These are phyloP conservation scores for Solanum chaucha DNA, from an alignment of 257 asterid genomes.

Conservation along the genomic window DNA sequence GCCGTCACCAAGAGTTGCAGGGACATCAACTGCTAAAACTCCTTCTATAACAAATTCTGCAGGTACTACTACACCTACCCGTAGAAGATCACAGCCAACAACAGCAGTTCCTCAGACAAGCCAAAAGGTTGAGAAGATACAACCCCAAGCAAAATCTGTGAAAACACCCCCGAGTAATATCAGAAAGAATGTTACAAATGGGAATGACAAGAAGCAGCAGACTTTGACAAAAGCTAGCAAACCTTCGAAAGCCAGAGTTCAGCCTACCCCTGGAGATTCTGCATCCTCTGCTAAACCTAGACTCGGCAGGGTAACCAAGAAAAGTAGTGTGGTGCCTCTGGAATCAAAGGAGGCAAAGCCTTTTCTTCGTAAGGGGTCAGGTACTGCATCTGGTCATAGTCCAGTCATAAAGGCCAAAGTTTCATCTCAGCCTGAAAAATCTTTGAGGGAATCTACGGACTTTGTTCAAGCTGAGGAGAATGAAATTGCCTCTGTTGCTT, in stretches of 20 bases:
- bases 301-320: slow-evolving; percentile 68
- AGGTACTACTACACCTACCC: slow-evolving; percentile 30
- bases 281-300: slow-evolving; percentile 51
- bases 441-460: slow-evolving; percentile 24
- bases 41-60: slow-evolving; percentile 33
- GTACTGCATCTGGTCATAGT: slow-evolving; percentile 37
- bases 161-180: slow-evolving; percentile 34
- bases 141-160: slow-evolving; percentile 28
- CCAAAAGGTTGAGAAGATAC: slow-evolving; percentile 44
- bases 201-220: slow-evolving; percentile 50
- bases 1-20: slow-evolving; percentile 55
- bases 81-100: slow-evolving; percentile 59
- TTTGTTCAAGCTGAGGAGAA: slow-evolving; percentile 24
- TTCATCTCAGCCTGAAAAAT: slow-evolving; percentile 24
- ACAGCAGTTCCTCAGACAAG: slow-evolving; percentile 35
- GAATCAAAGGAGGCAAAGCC: slow-evolving; percentile 62
- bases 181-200: slow-evolving; percentile 36
- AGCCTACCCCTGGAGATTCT: slow-evolving; percentile 35
- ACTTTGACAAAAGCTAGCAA: slow-evolving; percentile 34
- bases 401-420: not conserved
- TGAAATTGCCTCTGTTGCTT: slow-evolving; percentile 23
- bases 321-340: slow-evolving; percentile 85
- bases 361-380: slow-evolving; percentile 79
- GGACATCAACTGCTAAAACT: slow-evolving; percentile 51
- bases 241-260: slow-evolving; percentile 42